Conservation (phyloP, 2,329 filamentous ascomycete genomes). For the Xylariomycetidae sp. region DNA sequence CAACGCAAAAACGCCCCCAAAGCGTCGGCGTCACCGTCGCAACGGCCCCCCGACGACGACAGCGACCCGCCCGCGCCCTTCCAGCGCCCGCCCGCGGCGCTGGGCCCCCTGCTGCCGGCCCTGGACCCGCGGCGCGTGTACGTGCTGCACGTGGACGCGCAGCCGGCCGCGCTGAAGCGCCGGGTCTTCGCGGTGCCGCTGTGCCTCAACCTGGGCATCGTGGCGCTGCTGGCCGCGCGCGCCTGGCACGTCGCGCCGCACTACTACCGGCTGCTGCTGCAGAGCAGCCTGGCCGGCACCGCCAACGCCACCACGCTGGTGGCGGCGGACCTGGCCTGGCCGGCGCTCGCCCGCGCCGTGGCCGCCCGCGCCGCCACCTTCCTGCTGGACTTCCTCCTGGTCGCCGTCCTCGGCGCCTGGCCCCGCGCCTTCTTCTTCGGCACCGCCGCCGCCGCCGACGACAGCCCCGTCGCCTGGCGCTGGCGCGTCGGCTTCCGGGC, state of each 20-base stretch:
- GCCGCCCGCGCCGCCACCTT: slow-evolving; percentile 58
- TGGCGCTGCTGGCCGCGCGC: slow-evolving; percentile 59
- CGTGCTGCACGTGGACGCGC: slow-evolving; percentile 74
- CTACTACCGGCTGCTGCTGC: slow-evolving; percentile 65
- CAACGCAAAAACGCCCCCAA: too few species aligned
- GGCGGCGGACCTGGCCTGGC: slow-evolving; percentile 48
- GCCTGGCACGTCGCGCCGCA: slow-evolving; percentile 62
- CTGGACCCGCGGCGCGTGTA: slow-evolving; percentile 70
- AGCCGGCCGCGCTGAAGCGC: slow-evolving; percentile 65
- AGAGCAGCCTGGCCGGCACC: slow-evolving; percentile 59
- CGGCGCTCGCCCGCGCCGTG: slow-evolving; percentile 50
- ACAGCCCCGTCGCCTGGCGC: slow-evolving; percentile 67
- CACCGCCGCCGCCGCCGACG: slow-evolving; percentile 43
- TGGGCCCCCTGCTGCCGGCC: slow-evolving; percentile 59
- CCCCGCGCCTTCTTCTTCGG: slow-evolving; percentile 66
- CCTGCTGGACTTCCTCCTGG: slow-evolving; percentile 65
- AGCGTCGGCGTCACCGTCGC: too few species aligned
- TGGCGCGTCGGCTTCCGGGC: slow-evolving; percentile 68
- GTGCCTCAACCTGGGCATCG: slow-evolving; percentile 66
- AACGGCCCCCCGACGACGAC: too few species aligned
- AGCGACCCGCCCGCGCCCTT: slow-evolving; percentile 58
- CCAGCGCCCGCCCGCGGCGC: slow-evolving; percentile 53
- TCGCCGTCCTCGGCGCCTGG: slow-evolving; percentile 66
- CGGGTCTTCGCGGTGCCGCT: slow-evolving; percentile 78
- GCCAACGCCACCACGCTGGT: slow-evolving; percentile 62